Evolutionary conservation across 306 rosid species (phyloP).

Genomic region (Rubus idaeus): DNA sequence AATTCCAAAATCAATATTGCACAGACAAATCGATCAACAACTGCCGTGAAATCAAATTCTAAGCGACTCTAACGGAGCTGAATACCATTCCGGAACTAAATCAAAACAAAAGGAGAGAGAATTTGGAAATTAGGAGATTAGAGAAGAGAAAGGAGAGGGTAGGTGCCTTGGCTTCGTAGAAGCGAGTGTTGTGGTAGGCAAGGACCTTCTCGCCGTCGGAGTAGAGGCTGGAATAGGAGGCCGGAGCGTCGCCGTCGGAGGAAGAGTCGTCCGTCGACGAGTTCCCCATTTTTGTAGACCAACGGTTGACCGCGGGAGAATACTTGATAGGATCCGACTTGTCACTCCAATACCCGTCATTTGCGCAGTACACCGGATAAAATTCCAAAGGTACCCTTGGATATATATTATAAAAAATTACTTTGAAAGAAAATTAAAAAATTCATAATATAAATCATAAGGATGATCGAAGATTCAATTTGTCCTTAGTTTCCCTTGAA

Average conservation of each 20-base stretch:
- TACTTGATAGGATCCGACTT: neutral
- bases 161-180: conserved; percentile 79
- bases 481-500: too few relatives aligned
- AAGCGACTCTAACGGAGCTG: neutral
- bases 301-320: conserved; percentile 10
- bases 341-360: neutral
- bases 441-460: too few relatives aligned
- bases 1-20: neutral
- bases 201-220: conserved; percentile 76
- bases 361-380: neutral
- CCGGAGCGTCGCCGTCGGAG: conserved; percentile 56
- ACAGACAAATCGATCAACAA: neutral
- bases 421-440: too few relatives aligned
- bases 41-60: neutral
- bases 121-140: neutral
- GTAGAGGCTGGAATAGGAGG: conserved; percentile 42
- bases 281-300: conserved; percentile 46
- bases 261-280: conserved; percentile 67
- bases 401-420: too few relatives aligned
- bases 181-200: conserved; percentile 73
- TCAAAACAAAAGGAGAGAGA: neutral
- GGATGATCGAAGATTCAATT: too few relatives aligned
- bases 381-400: neutral
- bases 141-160: neutral
- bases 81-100: neutral